Evolutionary conservation across 2,329 filamentous ascomycete species (phyloP).

Genomic region (Tolypocladium guangdongense): DNA sequence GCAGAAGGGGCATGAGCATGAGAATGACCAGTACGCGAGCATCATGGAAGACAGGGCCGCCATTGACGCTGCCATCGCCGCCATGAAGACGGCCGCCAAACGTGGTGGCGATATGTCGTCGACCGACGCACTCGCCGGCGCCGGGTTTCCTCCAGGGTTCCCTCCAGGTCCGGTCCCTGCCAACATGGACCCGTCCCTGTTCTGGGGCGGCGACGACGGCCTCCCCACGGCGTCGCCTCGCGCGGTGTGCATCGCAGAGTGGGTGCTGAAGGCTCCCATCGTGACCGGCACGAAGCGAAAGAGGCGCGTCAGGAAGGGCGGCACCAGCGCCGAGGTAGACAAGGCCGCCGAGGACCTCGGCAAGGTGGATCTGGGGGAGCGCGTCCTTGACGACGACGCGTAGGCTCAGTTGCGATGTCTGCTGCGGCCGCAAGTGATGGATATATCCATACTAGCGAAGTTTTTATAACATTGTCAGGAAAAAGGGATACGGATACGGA

Average conservation of each 20-base stretch:
- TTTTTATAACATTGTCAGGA: neutral
- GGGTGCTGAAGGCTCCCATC: conserved; percentile 51
- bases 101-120: too few relatives aligned
- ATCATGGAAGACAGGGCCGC: neutral
- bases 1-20: neutral
- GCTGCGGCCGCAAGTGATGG: neutral
- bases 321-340: neutral
- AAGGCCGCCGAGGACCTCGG: neutral
- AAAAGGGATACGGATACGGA: neutral
- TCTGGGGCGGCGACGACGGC: conserved; percentile 52
- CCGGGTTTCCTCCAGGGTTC: neutral
- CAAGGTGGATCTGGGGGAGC: conserved; percentile 1
- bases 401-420: neutral
- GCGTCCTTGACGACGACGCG: neutral
- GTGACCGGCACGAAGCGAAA: conserved; percentile 28
- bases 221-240: conserved; percentile 61
- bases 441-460: neutral
- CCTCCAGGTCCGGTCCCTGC: neutral
- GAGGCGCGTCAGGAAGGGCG: conserved; percentile 18
- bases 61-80: neutral
- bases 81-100: neutral
- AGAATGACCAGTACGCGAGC: neutral
- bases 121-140: neutral
- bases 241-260: conserved; percentile 56
- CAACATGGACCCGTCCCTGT: neutral